phyloP scores from a whole-genome alignment of 257 asterid species.

The Anisodus acutangulus region DNA sequence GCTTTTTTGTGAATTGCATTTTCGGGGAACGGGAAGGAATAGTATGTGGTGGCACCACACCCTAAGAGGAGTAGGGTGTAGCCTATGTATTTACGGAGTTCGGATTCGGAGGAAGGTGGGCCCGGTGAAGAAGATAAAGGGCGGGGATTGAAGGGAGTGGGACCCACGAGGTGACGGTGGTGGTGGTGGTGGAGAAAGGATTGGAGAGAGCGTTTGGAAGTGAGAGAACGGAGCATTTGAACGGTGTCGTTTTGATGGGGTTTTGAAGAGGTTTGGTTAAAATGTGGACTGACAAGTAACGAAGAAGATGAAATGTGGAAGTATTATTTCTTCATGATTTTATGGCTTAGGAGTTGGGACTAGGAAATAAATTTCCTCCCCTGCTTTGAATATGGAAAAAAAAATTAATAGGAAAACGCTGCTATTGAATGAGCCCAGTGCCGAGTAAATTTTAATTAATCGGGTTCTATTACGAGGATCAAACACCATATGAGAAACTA shows the following conservation, averaged over 20 bases:
- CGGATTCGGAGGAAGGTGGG: slow-evolving; percentile 68
- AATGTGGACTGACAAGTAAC: not conserved
- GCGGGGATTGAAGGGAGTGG: slow-evolving; percentile 33
- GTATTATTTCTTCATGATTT: not conserved
- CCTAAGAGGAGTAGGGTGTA: slow-evolving; percentile 77
- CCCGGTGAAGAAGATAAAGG: slow-evolving; percentile 35
- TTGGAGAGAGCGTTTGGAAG: slow-evolving; percentile 53
- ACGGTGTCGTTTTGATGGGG: slow-evolving; percentile 33
- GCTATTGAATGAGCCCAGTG: too few relatives aligned
- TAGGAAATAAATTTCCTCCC: too few relatives aligned
- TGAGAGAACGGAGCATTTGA: slow-evolving; percentile 60
- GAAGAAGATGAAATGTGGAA: not conserved
- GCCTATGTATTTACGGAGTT: slow-evolving; percentile 83
- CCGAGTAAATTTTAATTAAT: too few relatives aligned
- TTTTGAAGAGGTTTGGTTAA: not conserved
- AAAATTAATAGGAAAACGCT: too few relatives aligned
- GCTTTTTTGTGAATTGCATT: slow-evolving; percentile 84
- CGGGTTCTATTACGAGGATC: too few relatives aligned
- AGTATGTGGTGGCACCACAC: slow-evolving; percentile 86
- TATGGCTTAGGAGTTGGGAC: too few relatives aligned
- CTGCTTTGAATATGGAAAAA: too few relatives aligned
- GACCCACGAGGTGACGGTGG: not conserved
- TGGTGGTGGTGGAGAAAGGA: slow-evolving; percentile 31
- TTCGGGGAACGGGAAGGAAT: slow-evolving; percentile 85
- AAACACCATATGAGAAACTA: too few relatives aligned